Evolutionary conservation across 2,329 filamentous ascomycete species (phyloP).

Genomic region (Elsinoe fawcettii): DNA sequence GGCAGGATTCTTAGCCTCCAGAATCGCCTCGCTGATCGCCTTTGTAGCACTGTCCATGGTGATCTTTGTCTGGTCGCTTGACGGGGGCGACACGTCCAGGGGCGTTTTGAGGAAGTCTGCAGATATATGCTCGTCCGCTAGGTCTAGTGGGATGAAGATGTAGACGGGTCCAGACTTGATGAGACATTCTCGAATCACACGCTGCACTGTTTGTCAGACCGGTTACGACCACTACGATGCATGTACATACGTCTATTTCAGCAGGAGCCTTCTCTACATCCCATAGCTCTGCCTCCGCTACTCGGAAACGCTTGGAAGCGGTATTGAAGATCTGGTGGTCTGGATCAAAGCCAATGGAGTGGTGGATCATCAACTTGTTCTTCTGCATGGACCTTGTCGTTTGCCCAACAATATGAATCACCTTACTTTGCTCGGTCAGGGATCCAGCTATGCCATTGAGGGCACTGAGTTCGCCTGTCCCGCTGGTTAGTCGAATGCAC

Average conservation of each 20-base stretch:
- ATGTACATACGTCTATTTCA: conserved; percentile 34
- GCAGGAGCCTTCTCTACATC: conserved; percentile 33
- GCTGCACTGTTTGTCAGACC: conserved; percentile 17
- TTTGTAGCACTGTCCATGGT: conserved; percentile 26
- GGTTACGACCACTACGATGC: not conserved
- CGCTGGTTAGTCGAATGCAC: too few relatives aligned
- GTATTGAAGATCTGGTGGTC: conserved; percentile 38
- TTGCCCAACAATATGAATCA: conserved; percentile 41
- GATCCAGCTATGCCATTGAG: conserved; percentile 40
- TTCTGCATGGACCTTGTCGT: conserved; percentile 36
- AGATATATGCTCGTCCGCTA: conserved; percentile 33
- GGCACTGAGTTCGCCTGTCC: conserved; percentile 34
- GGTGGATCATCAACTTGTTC: conserved; percentile 39
- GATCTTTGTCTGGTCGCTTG: conserved; percentile 25
- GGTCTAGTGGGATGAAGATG: conserved; percentile 38
- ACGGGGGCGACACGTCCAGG: conserved; percentile 29
- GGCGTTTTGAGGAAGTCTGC: conserved; percentile 30
- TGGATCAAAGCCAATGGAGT: conserved; percentile 36
- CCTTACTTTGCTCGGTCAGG: conserved; percentile 37
- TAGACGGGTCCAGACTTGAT: conserved; percentile 37
- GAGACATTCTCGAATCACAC: conserved; percentile 37
- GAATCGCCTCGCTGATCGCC: conserved; percentile 29
- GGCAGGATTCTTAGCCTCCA: conserved; percentile 30
- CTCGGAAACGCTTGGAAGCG: conserved; percentile 32
- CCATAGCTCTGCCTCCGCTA: conserved; percentile 35